Base-by-base conservation (phyloP, 176 grass and related monocot genomes). In the Carex littledalei region DNA sequence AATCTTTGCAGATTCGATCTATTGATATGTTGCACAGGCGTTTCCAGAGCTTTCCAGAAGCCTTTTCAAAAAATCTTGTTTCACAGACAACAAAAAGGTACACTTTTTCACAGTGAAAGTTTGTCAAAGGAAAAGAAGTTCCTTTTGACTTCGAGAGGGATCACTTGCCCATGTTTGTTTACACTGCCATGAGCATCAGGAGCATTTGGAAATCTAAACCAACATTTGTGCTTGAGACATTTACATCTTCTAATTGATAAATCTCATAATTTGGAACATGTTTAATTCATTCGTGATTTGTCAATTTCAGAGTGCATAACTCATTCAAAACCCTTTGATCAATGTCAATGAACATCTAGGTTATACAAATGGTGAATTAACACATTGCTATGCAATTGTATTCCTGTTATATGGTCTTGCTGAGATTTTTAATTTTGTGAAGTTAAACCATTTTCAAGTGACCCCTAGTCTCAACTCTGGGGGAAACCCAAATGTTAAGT, bases 1-100 rank as follows among this genome's bases (percentile, higher is more conserved):
- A 80, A 81, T 14, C 79, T 77, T 80, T 84, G 77, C 89, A 98
- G 95, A 98, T 98, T 68, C 93, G 95, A 29, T 86, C 95, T 55
- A 89, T 94, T 79, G 93, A 98, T 77, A 98, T 98, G 95, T 88
- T 98, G 88, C 95, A 98, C 86, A 98, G 92, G 91, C 95, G 95
- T 89, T 98, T 98, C 86, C 92, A 98, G 89, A 95, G 89, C 79
- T 98, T 98, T 82, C 95, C 95, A 6, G 91, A 88, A 90, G 95
- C 95, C 68, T 98, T 98, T 90, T 89, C 86, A 35, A 95, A 93
- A 67, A 93, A 60, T 53, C 93, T 98, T 78, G 89, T 94, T 57
- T 81, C 95, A 59, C 85, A 10, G 29, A 32, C 11, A 79, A 85
- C 45, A 34, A 79, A 79, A 86, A 93, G 95, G 95, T 98, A 37